These are phyloP conservation scores for Vigna reflexopilosa DNA, from an alignment of 306 rosid species.

Conservation along the genomic window DNA sequence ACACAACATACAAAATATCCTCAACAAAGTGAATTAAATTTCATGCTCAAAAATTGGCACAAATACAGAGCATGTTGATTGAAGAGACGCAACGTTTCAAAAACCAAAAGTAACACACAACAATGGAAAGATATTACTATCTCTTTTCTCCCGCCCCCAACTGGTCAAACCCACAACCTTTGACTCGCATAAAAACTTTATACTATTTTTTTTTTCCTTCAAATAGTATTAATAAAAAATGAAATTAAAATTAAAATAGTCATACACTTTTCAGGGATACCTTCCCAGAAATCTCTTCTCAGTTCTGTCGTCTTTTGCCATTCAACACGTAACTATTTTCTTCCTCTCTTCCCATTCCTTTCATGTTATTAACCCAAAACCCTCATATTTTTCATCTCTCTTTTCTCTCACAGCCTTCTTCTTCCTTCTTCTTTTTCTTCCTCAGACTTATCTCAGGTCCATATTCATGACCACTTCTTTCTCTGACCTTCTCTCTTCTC, in stretches of 20 bases:
- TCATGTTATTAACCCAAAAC: neutral
- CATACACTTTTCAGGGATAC: slow-evolving; percentile 5
- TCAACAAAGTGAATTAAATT: neutral
- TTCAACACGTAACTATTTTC: slow-evolving; percentile 59
- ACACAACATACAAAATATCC: neutral
- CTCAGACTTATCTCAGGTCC: slow-evolving; percentile 30
- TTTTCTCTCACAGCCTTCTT: neutral
- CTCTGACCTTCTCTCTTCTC: slow-evolving; percentile 71
- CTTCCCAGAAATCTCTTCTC: slow-evolving; percentile 57
- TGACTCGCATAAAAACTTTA: slow-evolving; percentile 50
- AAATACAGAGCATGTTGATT: neutral
- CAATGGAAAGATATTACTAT: no score
- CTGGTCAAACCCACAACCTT: slow-evolving; percentile 75
- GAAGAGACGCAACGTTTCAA: neutral
- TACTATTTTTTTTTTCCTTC: neutral
- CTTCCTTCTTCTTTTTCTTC: neutral
- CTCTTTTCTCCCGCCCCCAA: slow-evolving; percentile 60
- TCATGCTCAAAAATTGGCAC: neutral
- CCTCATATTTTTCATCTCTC: neutral
- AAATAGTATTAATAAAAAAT: neutral
- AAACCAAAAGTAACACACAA: no score
- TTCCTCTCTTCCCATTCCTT: slow-evolving; percentile 11
- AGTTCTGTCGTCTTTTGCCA: neutral
- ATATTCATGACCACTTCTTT: slow-evolving; percentile 68
- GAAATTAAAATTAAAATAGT: neutral